Base-by-base conservation (phyloP, 768 basidiomycete genomes). In the Coprinopsis cinerea region DNA sequence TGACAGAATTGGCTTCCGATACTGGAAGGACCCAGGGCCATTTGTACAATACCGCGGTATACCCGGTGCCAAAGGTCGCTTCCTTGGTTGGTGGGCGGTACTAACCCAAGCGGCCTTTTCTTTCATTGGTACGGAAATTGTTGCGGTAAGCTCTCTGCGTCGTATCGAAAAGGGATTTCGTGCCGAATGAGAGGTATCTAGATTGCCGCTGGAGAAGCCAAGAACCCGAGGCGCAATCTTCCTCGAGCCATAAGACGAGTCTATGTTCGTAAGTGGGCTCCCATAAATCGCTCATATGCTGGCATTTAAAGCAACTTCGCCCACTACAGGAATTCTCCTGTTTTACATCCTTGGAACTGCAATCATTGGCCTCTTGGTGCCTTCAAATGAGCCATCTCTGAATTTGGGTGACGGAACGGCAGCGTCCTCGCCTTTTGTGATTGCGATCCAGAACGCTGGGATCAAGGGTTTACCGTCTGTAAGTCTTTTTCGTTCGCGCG, bases 41-140 rank as follows among this genome's bases (percentile, higher is more conserved):
- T 91, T 97, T 61, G 83, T 75, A 9, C 90, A 95, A 59, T 89
- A 68, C 58, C 11, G 71, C 11, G 71, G 64, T 2, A 88, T 91
- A 18, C 4, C 59, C 2, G 94, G 94, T 2, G 53, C 77, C 2
- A 79, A 77, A 56, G 93, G 92, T 7, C 79, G 72, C 22, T 96
- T 97, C 76, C 60, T 80, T 26, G 77, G 73, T 3, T 78, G 69
- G 64, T 77, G 72, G 73, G 72, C 71, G 13, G 72, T 75, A 14
- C 63, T 95, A 67, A 82, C 83, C 5, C 86, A 93, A 56, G 94
- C 94, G 2, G 92, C 90, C 13, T 96, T 94, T 73, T 92, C 90
- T 10, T 94, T 70, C 55, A 92, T 93, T 52, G 94, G 93, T 14
- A 93, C 92, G 4, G 94, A 97, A 65, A 92, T 95, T 60, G 92